A percentile compares a stretch with the other conserved stretches of the same genome.
phyloP scores from a whole-genome alignment of 2,329 filamentous ascomycete species.

The Trichophyton mentagrophytes region DNA sequence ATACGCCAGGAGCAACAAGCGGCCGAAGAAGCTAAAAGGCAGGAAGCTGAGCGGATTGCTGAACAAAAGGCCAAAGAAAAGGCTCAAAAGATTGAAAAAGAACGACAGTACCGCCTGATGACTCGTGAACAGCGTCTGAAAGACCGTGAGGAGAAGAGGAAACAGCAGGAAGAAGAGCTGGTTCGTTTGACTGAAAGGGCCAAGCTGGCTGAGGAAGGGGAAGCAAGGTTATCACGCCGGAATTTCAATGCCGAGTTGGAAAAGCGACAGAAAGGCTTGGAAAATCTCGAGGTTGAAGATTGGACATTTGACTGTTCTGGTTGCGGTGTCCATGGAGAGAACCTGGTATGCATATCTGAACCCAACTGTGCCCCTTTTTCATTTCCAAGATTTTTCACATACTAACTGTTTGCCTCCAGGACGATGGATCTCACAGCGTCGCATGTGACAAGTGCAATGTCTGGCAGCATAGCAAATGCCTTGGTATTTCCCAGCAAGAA shows the following conservation, averaged over 20 bases:
- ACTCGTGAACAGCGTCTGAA: constrained; percentile 75
- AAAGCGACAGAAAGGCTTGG: constrained; percentile 61
- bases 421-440: constrained; percentile 87
- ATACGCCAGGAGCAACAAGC: constrained; percentile 61
- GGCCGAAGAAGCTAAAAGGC: constrained; percentile 57
- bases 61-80: constrained; percentile 47
- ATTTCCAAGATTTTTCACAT: not conserved
- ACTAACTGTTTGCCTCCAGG: constrained; percentile 31
- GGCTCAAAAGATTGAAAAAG: constrained; percentile 54
- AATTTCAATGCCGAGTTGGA: constrained; percentile 73
- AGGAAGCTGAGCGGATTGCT: constrained; percentile 50
- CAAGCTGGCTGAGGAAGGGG: constrained; percentile 43
- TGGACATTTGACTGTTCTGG: constrained; percentile 90
- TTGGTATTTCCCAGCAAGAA: constrained; percentile 63
- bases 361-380: not conserved
- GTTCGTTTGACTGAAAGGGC: constrained; percentile 65
- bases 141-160: constrained; percentile 71
- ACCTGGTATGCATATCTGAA: constrained; percentile 39
- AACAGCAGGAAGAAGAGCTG: constrained; percentile 74
- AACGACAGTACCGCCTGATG: constrained; percentile 65
- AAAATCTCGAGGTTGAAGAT: constrained; percentile 60
- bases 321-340: constrained; percentile 79
- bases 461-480: constrained; percentile 93
- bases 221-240: constrained; percentile 59
- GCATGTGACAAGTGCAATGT: constrained; percentile 88